Evolutionary conservation across 1,139 yeast species (phyloP).

Genomic region (Hansenula sp.): DNA sequence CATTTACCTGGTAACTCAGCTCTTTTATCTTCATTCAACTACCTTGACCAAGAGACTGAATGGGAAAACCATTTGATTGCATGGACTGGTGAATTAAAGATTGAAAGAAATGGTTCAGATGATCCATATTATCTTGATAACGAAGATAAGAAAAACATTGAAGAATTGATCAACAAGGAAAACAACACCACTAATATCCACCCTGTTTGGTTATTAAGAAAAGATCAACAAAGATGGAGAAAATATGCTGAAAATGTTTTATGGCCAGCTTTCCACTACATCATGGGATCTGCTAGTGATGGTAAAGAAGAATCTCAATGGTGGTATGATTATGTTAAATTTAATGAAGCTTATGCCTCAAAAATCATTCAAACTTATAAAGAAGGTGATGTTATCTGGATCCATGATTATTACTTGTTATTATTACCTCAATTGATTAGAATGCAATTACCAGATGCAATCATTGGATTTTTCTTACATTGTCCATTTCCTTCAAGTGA

Average conservation of each 20-base stretch:
- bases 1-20: constrained; percentile 84
- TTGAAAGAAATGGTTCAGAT: constrained; percentile 21
- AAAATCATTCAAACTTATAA: constrained; percentile 66
- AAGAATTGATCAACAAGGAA: constrained; percentile 37
- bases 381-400: constrained; percentile 93
- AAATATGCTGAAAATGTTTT: constrained; percentile 82
- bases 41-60: constrained; percentile 57
- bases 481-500: constrained; percentile 96
- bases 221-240: constrained; percentile 74
- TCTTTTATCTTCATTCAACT: constrained; percentile 67
- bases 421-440: constrained; percentile 83
- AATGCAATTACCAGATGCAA: constrained; percentile 75
- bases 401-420: constrained; percentile 87
- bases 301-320: constrained; percentile 70
- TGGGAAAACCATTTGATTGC: constrained; percentile 91
- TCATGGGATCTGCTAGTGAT: constrained; percentile 65
- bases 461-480: constrained; percentile 80
- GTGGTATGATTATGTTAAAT: constrained; percentile 89
- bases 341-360: constrained; percentile 87
- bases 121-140: constrained; percentile 62
- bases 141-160: constrained; percentile 47
- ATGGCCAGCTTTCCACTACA: constrained; percentile 95
- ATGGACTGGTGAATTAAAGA: constrained; percentile 87
- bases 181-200: constrained; percentile 52
- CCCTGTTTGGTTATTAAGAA: constrained; percentile 82